These are phyloP conservation scores for Trametes cingulata DNA, from an alignment of 768 basidiomycete species.

Conservation along the genomic window DNA sequence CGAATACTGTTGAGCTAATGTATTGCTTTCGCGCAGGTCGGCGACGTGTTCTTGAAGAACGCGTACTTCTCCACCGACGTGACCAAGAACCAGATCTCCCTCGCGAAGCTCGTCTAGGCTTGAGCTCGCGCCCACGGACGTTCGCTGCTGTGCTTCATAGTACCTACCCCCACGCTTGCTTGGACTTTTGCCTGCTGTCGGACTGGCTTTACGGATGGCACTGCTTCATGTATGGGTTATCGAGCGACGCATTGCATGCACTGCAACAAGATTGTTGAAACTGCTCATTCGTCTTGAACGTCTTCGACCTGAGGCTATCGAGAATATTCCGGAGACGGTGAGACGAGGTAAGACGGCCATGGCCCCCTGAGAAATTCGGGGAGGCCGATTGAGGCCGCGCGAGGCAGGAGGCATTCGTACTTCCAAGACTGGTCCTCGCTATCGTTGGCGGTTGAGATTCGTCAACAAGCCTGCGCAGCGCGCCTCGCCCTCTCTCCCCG, in stretches of 20 bases:
- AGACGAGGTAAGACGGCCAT: too few relatives aligned
- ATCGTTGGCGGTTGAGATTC: too few relatives aligned
- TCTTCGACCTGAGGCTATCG: too few relatives aligned
- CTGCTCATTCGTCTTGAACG: too few relatives aligned
- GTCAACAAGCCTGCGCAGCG: too few relatives aligned
- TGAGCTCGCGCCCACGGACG: background rate
- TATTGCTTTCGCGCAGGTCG: slow-evolving; percentile 40
- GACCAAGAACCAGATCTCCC: slow-evolving; percentile 54
- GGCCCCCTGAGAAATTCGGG: too few relatives aligned
- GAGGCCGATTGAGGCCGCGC: too few relatives aligned
- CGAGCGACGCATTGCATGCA: slow-evolving; percentile 12
- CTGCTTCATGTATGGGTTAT: slow-evolving; percentile 5
- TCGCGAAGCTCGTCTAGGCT: slow-evolving; percentile 52
- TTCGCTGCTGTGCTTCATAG: background rate
- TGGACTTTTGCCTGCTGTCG: slow-evolving; percentile 1
- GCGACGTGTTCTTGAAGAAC: slow-evolving; percentile 79
- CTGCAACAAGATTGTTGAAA: slow-evolving; percentile 9
- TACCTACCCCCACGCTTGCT: background rate
- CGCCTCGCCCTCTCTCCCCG: background rate
- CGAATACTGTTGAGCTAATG: background rate
- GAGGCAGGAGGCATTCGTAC: too few relatives aligned
- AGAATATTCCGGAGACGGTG: too few relatives aligned
- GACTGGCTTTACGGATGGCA: slow-evolving; percentile 10
- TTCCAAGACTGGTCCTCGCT: too few relatives aligned
- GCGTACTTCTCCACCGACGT: slow-evolving; percentile 71